Evolutionary conservation across 2,329 filamentous ascomycete species (phyloP).

Genomic region (Leptodontidium sp.): DNA sequence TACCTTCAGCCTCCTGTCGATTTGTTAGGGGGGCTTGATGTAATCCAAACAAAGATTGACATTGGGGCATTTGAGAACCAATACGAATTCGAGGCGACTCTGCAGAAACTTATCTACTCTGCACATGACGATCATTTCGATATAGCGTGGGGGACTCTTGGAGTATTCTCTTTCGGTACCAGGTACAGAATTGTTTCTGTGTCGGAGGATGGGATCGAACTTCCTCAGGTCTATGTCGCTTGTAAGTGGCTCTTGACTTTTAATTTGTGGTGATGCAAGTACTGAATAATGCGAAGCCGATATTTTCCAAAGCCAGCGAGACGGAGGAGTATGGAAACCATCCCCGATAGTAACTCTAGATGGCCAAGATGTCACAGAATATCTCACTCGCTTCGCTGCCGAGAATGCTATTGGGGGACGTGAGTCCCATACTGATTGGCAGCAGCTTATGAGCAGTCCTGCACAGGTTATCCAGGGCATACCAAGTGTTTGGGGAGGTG

Average conservation of each 20-base stretch:
- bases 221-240: constrained; percentile 48
- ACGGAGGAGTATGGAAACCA: constrained; percentile 35
- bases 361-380: constrained; percentile 57
- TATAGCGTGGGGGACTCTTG: constrained; percentile 59
- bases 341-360: constrained; percentile 63
- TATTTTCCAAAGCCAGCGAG: constrained; percentile 46
- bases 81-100: constrained; percentile 62
- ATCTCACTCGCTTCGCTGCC: constrained; percentile 54
- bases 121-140: constrained; percentile 71
- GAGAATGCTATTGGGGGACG: constrained; percentile 45
- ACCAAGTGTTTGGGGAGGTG: constrained; percentile 46
- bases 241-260: constrained; percentile 21
- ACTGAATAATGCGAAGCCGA: constrained; percentile 30
- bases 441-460: constrained; percentile 41
- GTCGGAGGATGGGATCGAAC: constrained; percentile 60
- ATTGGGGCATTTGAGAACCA: constrained; percentile 56
- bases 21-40: constrained; percentile 53
- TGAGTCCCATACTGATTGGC: constrained; percentile 51
- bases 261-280: background rate
- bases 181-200: constrained; percentile 63
- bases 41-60: constrained; percentile 52
- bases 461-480: constrained; percentile 45
- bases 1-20: constrained; percentile 59
- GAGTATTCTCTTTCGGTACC: constrained; percentile 58
- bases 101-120: constrained; percentile 57